phyloP scores from a whole-genome alignment of 2,329 filamentous ascomycete genomes.

The Talaromyces sp. region DNA sequence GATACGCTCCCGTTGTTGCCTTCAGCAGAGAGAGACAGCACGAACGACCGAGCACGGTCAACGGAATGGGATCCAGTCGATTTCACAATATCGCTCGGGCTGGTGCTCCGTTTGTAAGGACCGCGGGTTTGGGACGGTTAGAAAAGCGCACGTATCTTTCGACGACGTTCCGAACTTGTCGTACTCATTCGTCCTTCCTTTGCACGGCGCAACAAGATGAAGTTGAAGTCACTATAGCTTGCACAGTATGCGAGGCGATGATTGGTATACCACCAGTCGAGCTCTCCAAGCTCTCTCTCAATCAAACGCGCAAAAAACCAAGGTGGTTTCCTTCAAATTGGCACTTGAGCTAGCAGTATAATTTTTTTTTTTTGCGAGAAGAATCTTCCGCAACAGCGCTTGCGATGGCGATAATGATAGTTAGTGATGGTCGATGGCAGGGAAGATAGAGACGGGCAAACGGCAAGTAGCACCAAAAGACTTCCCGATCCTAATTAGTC shows the following conservation, averaged over 20 bases:
- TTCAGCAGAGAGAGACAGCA: neutral
- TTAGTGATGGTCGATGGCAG: neutral
- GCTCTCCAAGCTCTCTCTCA: constrained; percentile 7
- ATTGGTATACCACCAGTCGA: neutral
- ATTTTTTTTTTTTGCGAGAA: neutral
- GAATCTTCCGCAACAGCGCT: neutral
- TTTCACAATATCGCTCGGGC: constrained; percentile 5
- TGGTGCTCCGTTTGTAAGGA: constrained; percentile 3
- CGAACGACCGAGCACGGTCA: neutral
- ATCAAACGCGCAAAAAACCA: neutral
- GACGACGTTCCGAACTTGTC: neutral
- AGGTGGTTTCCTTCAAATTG: too few relatives aligned
- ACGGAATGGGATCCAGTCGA: neutral
- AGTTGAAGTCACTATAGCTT: neutral
- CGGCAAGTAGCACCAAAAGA: neutral
- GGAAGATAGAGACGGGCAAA: constrained; percentile 4
- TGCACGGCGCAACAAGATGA: neutral
- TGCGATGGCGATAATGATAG: neutral
- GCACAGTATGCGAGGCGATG: neutral
- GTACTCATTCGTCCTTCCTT: constrained; percentile 9
- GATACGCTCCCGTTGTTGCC: neutral
- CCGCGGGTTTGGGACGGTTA: neutral
- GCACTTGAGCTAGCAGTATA: neutral
- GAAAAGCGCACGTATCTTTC: constrained; percentile 3
- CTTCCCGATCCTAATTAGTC: constrained; percentile 6